A percentile compares a stretch with the other conserved stretches of the same genome.
Evolutionary conservation across 257 asterid genomes (phyloP).

Genomic region (Jaltomata sinuosa): DNA sequence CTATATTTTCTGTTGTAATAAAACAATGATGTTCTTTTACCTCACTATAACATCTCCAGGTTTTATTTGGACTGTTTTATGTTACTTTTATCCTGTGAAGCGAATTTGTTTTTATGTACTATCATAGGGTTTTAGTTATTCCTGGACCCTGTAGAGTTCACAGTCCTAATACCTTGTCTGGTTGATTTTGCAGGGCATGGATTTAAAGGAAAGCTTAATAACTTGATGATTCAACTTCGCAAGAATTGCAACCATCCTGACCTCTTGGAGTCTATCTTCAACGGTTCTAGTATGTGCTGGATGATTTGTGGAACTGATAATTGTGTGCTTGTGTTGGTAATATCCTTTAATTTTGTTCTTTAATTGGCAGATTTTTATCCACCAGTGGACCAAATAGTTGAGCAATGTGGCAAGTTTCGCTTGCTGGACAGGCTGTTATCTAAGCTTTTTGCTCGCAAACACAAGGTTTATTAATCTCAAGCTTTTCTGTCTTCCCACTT

Average conservation of each 20-base stretch:
- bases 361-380: conserved; percentile 53
- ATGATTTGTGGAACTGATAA: neutral
- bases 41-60: neutral
- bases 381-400: conserved; percentile 78
- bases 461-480: conserved; percentile 42
- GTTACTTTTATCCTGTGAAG: neutral
- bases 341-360: neutral
- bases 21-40: neutral
- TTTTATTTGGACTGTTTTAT: neutral
- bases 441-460: conserved; percentile 74
- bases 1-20: neutral
- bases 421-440: conserved; percentile 62
- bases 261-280: conserved; percentile 77
- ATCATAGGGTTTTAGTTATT: neutral
- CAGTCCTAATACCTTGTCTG: neutral
- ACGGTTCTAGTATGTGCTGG: conserved; percentile 68
- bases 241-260: conserved; percentile 99
- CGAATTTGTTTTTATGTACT: neutral
- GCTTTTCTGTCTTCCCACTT: neutral
- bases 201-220: conserved; percentile 64
- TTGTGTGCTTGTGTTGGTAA: neutral
- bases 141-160: neutral
- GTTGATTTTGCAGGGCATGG: conserved; percentile 47
- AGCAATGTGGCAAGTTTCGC: conserved; percentile 88
- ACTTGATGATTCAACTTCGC: conserved; percentile 90